These are phyloP conservation scores for Paradendryphiella salina DNA, from an alignment of 2,329 filamentous ascomycete genomes.

Conservation along the genomic window DNA sequence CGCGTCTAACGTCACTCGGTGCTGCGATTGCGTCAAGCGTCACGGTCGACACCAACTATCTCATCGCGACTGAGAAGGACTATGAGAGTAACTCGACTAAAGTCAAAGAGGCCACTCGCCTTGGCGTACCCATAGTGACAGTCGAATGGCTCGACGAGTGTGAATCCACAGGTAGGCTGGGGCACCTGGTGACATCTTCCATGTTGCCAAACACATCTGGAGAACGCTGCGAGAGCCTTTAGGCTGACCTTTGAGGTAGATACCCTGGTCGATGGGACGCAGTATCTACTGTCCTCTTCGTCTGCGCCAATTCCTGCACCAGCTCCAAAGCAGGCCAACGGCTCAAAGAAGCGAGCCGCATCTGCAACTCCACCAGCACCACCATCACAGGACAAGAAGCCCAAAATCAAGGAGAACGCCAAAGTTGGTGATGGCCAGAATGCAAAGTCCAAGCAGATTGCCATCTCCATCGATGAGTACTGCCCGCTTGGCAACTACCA, in stretches of 20 bases:
- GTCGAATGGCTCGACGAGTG: constrained; percentile 67
- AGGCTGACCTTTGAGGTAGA: constrained; percentile 10
- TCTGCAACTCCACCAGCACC: constrained; percentile 20
- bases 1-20: constrained; percentile 55
- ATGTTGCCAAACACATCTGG: neutral
- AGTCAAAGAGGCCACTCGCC: constrained; percentile 54
- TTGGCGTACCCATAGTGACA: constrained; percentile 59
- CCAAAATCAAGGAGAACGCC: constrained; percentile 31
- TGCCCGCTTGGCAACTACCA: constrained; percentile 41
- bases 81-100: constrained; percentile 57
- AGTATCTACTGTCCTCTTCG: constrained; percentile 42
- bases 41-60: constrained; percentile 57
- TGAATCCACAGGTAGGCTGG: constrained; percentile 45
- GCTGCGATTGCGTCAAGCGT: constrained; percentile 55
- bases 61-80: constrained; percentile 61
- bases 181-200: neutral
- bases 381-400: constrained; percentile 26
- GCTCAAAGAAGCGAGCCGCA: constrained; percentile 41
- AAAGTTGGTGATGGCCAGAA: constrained; percentile 53
- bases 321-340: constrained; percentile 20
- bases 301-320: constrained; percentile 8
- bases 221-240: neutral
- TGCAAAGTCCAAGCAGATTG: constrained; percentile 47
- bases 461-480: constrained; percentile 55
- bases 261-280: constrained; percentile 45